These are phyloP conservation scores for Boechera stricta DNA, from an alignment of 345 rosid genomes.

Conservation along the genomic window DNA sequence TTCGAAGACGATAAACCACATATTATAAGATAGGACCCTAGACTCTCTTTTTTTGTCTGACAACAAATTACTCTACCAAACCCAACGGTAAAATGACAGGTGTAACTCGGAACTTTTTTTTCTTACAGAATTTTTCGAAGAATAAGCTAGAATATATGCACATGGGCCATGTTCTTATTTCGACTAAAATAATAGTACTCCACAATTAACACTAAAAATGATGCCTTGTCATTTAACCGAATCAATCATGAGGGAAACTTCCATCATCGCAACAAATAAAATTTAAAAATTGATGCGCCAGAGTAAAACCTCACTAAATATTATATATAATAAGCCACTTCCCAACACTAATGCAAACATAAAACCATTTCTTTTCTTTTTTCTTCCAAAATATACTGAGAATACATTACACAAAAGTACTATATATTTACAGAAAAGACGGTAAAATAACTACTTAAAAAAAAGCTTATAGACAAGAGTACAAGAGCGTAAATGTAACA, in stretches of 20 bases:
- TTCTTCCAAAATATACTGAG: not conserved
- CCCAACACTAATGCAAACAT: constrained; percentile 5
- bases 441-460: not conserved
- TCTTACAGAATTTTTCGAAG: not conserved
- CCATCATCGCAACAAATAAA: constrained; percentile 27
- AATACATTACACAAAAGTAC: not conserved
- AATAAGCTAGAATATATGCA: constrained; percentile 33
- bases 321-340: constrained; percentile 23
- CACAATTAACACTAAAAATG: constrained; percentile 16
- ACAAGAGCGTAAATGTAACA: constrained; percentile 13
- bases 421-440: not conserved
- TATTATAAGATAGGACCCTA: not conserved
- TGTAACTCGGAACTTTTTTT: not conserved
- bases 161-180: constrained; percentile 43
- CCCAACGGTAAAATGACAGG: constrained; percentile 25
- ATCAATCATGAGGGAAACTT: constrained; percentile 48
- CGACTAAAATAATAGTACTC: constrained; percentile 22
- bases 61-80: constrained; percentile 2
- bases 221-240: constrained; percentile 34
- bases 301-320: constrained; percentile 18
- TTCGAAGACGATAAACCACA: constrained; percentile 9
- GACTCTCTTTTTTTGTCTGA: not conserved
- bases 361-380: not conserved
- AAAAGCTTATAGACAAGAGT: constrained; percentile 10
- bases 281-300: not conserved